These are phyloP conservation scores for Phytophthora pini DNA, from an alignment of 352 stramenopile genomes.

Conservation along the genomic window DNA sequence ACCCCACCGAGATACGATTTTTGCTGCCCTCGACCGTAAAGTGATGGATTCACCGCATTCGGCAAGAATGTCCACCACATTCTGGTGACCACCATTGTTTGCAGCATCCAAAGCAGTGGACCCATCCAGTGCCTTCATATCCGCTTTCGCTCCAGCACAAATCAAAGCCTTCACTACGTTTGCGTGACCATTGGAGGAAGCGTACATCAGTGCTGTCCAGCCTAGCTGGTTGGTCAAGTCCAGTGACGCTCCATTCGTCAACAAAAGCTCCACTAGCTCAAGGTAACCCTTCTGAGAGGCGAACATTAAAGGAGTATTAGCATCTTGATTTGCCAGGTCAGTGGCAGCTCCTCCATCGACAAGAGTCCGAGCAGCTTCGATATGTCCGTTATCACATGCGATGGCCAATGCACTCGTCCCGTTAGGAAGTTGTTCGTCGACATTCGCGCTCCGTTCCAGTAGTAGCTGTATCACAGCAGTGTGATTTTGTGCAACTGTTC, in stretches of 20 bases:
- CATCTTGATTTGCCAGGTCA: background rate
- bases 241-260: conserved; percentile 5
- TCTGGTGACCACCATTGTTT: no score
- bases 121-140: no score
- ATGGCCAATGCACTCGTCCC: conserved; percentile 1
- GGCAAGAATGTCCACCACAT: no score
- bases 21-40: no score
- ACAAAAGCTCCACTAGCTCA: background rate
- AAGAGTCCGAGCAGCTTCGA: background rate
- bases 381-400: background rate
- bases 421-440: background rate
- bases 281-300: background rate
- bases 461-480: background rate
- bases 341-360: background rate
- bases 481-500: no score
- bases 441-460: background rate
- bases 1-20: no score
- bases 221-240: background rate
- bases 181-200: background rate
- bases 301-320: background rate
- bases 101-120: no score
- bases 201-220: conserved; percentile 2
- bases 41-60: no score
- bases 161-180: background rate
- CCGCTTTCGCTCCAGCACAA: no score